Base-by-base conservation (phyloP, 192 early-diverging fungal genomes). In the Lobosporangium transversale region DNA sequence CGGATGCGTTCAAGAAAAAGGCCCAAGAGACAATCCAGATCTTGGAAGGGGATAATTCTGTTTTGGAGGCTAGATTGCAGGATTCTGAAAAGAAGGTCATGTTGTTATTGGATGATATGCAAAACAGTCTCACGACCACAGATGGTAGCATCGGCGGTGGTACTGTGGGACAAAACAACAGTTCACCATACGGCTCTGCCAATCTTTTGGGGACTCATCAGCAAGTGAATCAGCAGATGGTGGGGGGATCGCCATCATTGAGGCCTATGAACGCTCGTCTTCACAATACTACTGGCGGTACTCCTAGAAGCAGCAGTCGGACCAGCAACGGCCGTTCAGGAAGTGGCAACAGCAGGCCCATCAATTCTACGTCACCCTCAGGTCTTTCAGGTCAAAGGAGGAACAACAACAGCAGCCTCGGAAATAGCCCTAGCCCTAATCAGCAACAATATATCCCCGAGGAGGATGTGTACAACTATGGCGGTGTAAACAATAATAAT, bases 41-140 rank as follows among this genome's bases (percentile, higher is more conserved):
- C 37, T 24, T 76, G 18, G 73, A 76, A 32, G 64, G 73, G 0
- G 73, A 76, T 47, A 76, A 76, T 36, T 76, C 64, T n/a, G 64
- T 76, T 15, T 44, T 76, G 9, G 73, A 76, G 48, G 64, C 63
- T 0, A 45, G 73, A 36, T 42, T 76, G 11, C 58, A 43, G 42
- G 73, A 76, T 15, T 66, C 73, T 6, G 73, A 76, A 37, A 76
- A 76, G 65, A 76, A 76, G 40, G 73, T 76, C 4, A 40, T 57
- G 4, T 36, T 76, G 53, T 21, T 76, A 1, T 49, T 76, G 44
- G 73, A 75, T 17, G 58, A 75, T 24, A 75, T 75, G 62, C 71
- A 75, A 29, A 53, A 62, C 71, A 54, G 52, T n/a, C 26, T 56
- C 15, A 50, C 52, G 4, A 50, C 37, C 37, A 14, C 7, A 10